Evolutionary conservation across 2,329 filamentous ascomycete genomes (phyloP).

Genomic region (Achaetomium macrosporum): DNA sequence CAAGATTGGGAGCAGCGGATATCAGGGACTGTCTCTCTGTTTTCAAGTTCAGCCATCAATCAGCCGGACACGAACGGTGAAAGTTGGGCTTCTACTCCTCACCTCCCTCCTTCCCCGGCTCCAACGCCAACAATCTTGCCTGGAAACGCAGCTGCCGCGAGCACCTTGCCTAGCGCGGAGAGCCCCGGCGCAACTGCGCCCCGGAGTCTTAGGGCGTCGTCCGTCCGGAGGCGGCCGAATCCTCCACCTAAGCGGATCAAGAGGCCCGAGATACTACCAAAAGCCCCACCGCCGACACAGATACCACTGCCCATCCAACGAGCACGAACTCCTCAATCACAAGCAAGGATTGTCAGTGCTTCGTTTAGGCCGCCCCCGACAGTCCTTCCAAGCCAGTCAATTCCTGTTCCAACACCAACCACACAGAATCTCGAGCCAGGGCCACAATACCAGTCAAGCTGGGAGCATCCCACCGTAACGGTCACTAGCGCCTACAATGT

Average conservation of each 20-base stretch:
- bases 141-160: constrained; percentile 4
- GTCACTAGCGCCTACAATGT: constrained; percentile 17
- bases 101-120: constrained; percentile 22
- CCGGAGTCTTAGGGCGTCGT: not conserved
- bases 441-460: constrained; percentile 13
- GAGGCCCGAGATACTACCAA: constrained; percentile 16
- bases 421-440: constrained; percentile 9
- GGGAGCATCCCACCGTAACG: constrained; percentile 16
- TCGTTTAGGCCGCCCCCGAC: constrained; percentile 8
- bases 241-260: constrained; percentile 20
- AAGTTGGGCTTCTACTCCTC: constrained; percentile 18
- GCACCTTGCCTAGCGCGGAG: constrained; percentile 8
- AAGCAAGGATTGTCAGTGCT: constrained; percentile 4
- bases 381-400: constrained; percentile 17
- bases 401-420: constrained; percentile 9
- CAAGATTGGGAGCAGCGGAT: constrained; percentile 23
- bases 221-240: constrained; percentile 15
- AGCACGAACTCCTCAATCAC: constrained; percentile 18
- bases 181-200: constrained; percentile 12
- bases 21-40: constrained; percentile 18
- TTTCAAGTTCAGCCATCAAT: constrained; percentile 10
- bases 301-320: constrained; percentile 21
- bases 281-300: constrained; percentile 16
- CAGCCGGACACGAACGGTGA: constrained; percentile 9
- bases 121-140: constrained; percentile 19